Percentiles rank a stretch among this genome's conserved stretches.
These are phyloP conservation scores for Sphaerobolus stellatus DNA, from an alignment of 1,284 basidiomycete genomes.

Conservation along the genomic window DNA sequence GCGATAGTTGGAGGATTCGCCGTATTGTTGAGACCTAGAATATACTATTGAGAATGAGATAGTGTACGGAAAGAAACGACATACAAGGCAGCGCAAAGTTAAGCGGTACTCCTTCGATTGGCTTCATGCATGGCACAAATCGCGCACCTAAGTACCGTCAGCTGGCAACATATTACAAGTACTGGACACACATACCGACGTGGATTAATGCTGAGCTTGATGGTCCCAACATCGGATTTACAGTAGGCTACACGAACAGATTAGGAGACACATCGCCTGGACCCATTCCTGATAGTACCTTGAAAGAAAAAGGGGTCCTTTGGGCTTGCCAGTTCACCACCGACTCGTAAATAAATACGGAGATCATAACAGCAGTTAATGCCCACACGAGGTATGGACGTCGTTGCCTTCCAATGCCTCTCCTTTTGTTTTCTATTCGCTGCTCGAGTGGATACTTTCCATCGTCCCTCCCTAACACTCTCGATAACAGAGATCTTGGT, in stretches of 20 bases:
- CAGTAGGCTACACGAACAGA: slow-evolving; percentile 53
- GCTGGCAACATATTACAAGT: neutral
- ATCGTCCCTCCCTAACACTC: slow-evolving; percentile 16
- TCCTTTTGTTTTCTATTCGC: slow-evolving; percentile 80
- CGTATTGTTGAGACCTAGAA: slow-evolving; percentile 69
- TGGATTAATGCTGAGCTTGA: slow-evolving; percentile 83
- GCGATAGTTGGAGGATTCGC: slow-evolving; percentile 66
- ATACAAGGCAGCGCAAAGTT: slow-evolving; percentile 65
- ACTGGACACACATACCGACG: slow-evolving; percentile 49
- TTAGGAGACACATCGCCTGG: slow-evolving; percentile 25
- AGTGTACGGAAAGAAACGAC: slow-evolving; percentile 22
- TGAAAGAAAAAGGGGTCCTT: slow-evolving; percentile 78
- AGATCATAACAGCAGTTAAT: slow-evolving; percentile 55
- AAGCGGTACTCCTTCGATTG: slow-evolving; percentile 59
- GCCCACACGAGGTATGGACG: slow-evolving; percentile 63
- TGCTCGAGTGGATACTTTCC: slow-evolving; percentile 67
- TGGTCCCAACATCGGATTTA: slow-evolving; percentile 94
- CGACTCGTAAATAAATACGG: slow-evolving; percentile 76
- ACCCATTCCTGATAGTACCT: slow-evolving; percentile 43
- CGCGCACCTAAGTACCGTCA: slow-evolving; percentile 54
- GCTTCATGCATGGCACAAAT: slow-evolving; percentile 88
- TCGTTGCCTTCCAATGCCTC: slow-evolving; percentile 79
- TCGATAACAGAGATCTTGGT: no score
- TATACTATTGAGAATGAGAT: slow-evolving; percentile 4
- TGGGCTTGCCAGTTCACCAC: slow-evolving; percentile 71